Evolutionary conservation across 306 rosid species (phyloP).

Genomic region (Lathyrus tuberosus): DNA sequence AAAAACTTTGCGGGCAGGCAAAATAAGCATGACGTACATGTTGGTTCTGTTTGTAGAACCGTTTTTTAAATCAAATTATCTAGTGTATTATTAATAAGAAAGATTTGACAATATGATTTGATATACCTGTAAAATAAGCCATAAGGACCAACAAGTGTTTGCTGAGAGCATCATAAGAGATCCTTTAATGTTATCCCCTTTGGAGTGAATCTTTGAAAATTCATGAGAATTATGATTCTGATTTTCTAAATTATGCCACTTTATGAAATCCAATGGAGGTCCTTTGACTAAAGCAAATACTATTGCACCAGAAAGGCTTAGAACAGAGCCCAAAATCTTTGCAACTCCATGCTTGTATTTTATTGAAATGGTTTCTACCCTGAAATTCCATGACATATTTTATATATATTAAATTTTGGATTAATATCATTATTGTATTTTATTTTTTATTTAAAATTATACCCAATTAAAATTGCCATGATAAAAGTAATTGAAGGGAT

Average conservation of each 20-base stretch:
- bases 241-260: conserved; percentile 41
- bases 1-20: too few species aligned
- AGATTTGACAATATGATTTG: background rate
- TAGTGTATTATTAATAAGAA: background rate
- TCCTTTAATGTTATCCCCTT: conserved; percentile 60
- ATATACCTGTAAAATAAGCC: conserved; percentile 88
- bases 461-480: conserved; percentile 72
- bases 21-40: too few species aligned
- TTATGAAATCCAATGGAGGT: conserved; percentile 58
- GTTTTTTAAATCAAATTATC: background rate
- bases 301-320: conserved; percentile 75
- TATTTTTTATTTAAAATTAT: background rate
- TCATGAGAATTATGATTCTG: conserved; percentile 27
- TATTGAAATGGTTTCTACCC: conserved; percentile 70
- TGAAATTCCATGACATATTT: conserved; percentile 38
- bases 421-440: background rate
- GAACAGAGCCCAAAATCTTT: conserved; percentile 67
- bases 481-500: conserved; percentile 82
- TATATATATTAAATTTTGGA: background rate
- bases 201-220: conserved; percentile 35
- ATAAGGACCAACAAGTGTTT: conserved; percentile 75
- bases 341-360: conserved; percentile 64
- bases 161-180: conserved; percentile 80
- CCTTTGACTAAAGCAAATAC: conserved; percentile 80
- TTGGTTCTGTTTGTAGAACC: too few species aligned